These are phyloP conservation scores for Ceratocystis eucalypticola DNA, from an alignment of 2,329 filamentous ascomycete genomes.

Conservation along the genomic window DNA sequence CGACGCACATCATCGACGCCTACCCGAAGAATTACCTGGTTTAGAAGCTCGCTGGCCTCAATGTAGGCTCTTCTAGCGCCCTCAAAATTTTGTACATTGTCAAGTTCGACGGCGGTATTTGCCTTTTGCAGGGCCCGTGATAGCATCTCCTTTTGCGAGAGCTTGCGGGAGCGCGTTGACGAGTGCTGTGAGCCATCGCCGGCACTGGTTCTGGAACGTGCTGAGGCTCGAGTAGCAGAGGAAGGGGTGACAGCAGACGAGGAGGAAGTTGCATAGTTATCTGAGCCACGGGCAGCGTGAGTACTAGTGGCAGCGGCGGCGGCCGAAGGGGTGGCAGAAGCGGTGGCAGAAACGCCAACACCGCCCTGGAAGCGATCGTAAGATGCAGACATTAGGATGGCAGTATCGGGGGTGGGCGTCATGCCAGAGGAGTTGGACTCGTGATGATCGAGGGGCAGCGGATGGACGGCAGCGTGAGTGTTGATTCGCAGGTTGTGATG, in stretches of 20 bases:
- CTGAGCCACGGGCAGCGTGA: background rate
- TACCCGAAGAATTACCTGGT: conserved; percentile 76
- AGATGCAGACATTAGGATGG: conserved; percentile 18
- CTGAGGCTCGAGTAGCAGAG: background rate
- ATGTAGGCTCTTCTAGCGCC: conserved; percentile 80
- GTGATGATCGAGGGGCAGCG: conserved; percentile 10
- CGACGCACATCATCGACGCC: conserved; percentile 73
- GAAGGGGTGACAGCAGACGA: background rate
- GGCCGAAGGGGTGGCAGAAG: background rate
- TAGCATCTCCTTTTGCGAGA: conserved; percentile 86
- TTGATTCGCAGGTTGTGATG: conserved; percentile 17
- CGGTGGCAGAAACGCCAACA: conserved; percentile 3
- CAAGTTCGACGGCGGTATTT: conserved; percentile 85
- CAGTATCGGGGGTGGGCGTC: conserved; percentile 17
- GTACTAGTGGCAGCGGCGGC: background rate
- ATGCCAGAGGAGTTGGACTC: conserved; percentile 10
- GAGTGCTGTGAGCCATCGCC: conserved; percentile 9
- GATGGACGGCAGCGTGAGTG: conserved; percentile 13
- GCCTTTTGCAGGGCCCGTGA: conserved; percentile 92
- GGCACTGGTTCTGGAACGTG: background rate
- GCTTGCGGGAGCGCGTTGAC: conserved; percentile 23
- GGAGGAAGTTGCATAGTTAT: background rate
- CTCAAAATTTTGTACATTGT: conserved; percentile 91
- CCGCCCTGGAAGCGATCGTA: conserved; percentile 15
- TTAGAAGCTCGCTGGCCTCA: conserved; percentile 78